Base-by-base conservation (phyloP, 2,329 filamentous ascomycete species). In the Claviceps maximensis region DNA sequence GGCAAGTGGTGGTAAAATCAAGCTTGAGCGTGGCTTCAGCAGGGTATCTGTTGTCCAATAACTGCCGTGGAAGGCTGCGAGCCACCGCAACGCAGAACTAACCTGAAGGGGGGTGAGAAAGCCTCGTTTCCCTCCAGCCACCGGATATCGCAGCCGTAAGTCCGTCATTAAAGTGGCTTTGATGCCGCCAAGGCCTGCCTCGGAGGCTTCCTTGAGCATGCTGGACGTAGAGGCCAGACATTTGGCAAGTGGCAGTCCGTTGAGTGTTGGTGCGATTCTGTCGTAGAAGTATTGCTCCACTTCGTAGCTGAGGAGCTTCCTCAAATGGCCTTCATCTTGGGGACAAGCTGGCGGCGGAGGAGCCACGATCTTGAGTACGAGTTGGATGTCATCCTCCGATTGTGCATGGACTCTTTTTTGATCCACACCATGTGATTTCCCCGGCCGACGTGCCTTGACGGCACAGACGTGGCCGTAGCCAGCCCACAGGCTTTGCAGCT, bases 261-360 rank as follows among this genome's bases (percentile, higher is more conserved):
- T 61, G 1, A 86, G 62, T 0, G 60, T 61, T 0, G 78, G 75
- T 0, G 78, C 79, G 12, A 86, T 63, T 2, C 75, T 62, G 1
- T 67, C 69, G 61, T 86, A 86, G 58, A 86, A 86, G 58, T 75
- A 76, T 59, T 83, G 80, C 63, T 86, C 83, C 3, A 84, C 79
- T 47, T 81, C 72, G 57, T 86, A 86, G 60, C 80, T 84, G 29
- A 85, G 63, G 54, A 86, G 74, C 60, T 86, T 86, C 7, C 83
- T 75, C 0, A 79, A 59, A 57, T 86, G 82, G 0, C 82, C 80
- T 59, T 85, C 82, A 40, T 82, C 76, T 0, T 51, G 47, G 0
- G 51, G 56, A 31, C 54, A 51, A 41, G 63, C 59, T 0, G 79
- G 78, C 7, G 79, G 79, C n/a, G n/a, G n/a, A n/a, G 0, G 74